A percentile compares a stretch with the other conserved stretches of the same genome.
Evolutionary conservation across 495 filamentous ascomycete genomes (phyloP).

Genomic region (Parathielavia hyrcaniae): DNA sequence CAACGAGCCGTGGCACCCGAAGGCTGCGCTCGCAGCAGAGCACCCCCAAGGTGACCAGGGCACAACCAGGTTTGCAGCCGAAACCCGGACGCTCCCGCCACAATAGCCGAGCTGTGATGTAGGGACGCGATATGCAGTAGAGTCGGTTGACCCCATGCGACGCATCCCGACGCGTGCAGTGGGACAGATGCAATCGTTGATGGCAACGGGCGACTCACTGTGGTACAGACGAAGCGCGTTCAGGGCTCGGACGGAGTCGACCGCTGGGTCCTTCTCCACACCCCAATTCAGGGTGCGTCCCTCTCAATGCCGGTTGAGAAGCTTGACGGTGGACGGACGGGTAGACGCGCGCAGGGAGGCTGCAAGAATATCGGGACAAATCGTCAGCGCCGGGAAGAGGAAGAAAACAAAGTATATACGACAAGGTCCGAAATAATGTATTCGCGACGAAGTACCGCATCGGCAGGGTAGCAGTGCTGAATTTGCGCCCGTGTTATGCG

Average conservation of each 20-base stretch:
- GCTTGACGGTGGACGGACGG: background rate
- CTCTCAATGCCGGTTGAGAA: background rate
- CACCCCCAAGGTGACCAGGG: slow-evolving; percentile 17
- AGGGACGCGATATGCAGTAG: slow-evolving; percentile 5
- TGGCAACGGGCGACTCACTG: slow-evolving; percentile 1
- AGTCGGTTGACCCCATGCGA: slow-evolving; percentile 4
- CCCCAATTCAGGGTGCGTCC: background rate
- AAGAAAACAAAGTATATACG: background rate
- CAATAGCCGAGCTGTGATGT: slow-evolving; percentile 3
- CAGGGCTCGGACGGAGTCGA: background rate
- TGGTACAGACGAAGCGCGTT: background rate
- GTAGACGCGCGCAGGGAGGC: background rate
- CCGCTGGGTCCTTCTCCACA: background rate
- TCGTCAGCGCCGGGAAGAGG: background rate
- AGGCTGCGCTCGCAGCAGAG: slow-evolving; percentile 18
- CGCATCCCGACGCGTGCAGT: slow-evolving; percentile 5
- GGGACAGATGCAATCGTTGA: background rate
- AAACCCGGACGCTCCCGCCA: slow-evolving; percentile 23
- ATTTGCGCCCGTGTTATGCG: slow-evolving; percentile 34
- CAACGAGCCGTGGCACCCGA: slow-evolving; percentile 18
- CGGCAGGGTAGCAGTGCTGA: slow-evolving; percentile 21
- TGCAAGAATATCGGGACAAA: background rate
- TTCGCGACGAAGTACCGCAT: slow-evolving; percentile 13
- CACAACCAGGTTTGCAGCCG: slow-evolving; percentile 27
- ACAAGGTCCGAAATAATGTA: slow-evolving; percentile 23